A percentile compares a stretch with the other conserved stretches of the same genome.
These are phyloP conservation scores for Mucuna pruriens DNA, from an alignment of 306 rosid species.

Conservation along the genomic window DNA sequence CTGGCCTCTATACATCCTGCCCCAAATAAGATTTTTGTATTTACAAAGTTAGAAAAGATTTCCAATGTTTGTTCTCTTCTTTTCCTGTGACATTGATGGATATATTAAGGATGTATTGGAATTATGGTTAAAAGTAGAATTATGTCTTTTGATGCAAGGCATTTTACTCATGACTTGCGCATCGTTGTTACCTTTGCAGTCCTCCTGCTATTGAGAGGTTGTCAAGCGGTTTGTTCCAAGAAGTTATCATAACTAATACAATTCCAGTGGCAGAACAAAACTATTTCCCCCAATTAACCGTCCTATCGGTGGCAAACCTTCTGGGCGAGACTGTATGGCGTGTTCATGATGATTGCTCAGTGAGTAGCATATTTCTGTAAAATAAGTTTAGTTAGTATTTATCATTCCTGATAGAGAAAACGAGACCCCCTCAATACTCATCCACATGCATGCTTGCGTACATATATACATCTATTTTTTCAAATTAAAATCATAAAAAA, in stretches of 20 bases:
- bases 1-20: too few relatives aligned
- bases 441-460: not conserved
- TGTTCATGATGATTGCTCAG: conserved; percentile 98
- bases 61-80: not conserved
- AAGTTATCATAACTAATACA: conserved; percentile 91
- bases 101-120: not conserved
- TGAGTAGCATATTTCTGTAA: conserved; percentile 82
- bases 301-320: conserved; percentile 94
- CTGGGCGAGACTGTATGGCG: conserved; percentile 99
- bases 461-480: not conserved
- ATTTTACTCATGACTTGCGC: not conserved
- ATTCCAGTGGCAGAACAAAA: conserved; percentile 84
- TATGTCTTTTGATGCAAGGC: not conserved
- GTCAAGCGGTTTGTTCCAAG: conserved; percentile 93
- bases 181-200: conserved; percentile 57
- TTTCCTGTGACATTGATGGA: not conserved
- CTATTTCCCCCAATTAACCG: conserved; percentile 90
- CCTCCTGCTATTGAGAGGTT: conserved; percentile 97
- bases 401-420: conserved; percentile 27
- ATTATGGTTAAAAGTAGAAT: not conserved
- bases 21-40: not conserved
- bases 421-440: conserved; percentile 9
- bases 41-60: not conserved
- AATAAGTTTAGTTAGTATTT: conserved; percentile 26
- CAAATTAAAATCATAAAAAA: not conserved